A percentile compares a stretch with the other conserved stretches of the same genome.
These are phyloP conservation scores for Helianthus annuus DNA, from an alignment of 129 eudicot genomes.

Conservation along the genomic window DNA sequence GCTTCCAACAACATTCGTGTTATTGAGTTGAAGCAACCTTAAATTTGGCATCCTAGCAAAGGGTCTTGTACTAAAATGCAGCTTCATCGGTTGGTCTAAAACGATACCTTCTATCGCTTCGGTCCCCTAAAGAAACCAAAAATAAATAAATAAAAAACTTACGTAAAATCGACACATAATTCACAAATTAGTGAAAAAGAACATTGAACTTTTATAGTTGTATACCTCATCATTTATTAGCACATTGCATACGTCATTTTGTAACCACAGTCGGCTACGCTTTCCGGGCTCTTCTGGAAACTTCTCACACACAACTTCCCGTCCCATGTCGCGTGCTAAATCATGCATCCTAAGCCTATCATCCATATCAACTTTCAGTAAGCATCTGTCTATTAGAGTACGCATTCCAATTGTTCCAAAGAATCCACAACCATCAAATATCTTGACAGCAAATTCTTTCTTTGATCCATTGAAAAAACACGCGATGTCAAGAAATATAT, in stretches of 20 bases:
- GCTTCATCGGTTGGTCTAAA: neutral
- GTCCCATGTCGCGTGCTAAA: conserved; percentile 24
- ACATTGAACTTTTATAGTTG: neutral
- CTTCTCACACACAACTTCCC: conserved; percentile 23
- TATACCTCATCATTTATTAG: conserved; percentile 14
- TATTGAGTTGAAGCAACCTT: conserved; percentile 21
- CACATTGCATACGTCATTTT: conserved; percentile 18
- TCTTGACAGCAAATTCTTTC: conserved; percentile 11
- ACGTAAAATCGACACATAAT: neutral
- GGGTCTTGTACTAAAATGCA: conserved; percentile 10
- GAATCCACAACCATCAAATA: conserved; percentile 25
- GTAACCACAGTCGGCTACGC: conserved; percentile 22
- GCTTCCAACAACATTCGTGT: conserved; percentile 16
- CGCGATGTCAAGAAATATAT: conserved; percentile 29
- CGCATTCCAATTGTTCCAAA: conserved; percentile 9
- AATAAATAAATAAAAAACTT: neutral
- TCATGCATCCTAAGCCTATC: conserved; percentile 25
- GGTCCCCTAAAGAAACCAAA: conserved; percentile 9
- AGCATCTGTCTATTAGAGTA: conserved; percentile 20
- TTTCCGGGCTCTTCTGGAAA: conserved; percentile 17
- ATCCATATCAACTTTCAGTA: conserved; percentile 20
- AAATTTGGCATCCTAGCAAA: conserved; percentile 21
- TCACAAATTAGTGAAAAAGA: neutral
- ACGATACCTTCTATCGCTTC: conserved; percentile 20
- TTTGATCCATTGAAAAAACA: conserved; percentile 19